These are phyloP conservation scores for Gastrolobium villosum DNA, from an alignment of 306 rosid genomes.

Conservation along the genomic window DNA sequence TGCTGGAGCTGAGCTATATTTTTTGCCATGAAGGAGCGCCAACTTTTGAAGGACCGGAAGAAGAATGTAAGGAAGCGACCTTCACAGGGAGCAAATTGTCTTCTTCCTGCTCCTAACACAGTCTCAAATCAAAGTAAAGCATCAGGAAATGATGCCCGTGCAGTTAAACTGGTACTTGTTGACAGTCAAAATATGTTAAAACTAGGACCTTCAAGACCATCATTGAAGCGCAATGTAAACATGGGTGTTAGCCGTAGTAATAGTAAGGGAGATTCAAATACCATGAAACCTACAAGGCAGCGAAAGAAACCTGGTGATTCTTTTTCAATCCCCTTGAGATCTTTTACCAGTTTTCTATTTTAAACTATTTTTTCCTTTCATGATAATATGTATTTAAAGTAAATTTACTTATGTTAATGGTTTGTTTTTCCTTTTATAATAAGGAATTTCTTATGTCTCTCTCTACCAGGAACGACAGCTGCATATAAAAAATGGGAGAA, in stretches of 20 bases:
- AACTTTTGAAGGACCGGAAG: constrained; percentile 94
- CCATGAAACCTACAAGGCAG: constrained; percentile 83
- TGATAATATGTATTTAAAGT: constrained; percentile 27
- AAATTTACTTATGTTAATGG: not conserved
- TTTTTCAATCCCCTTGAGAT: constrained; percentile 36
- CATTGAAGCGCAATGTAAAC: constrained; percentile 75
- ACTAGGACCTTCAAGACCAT: constrained; percentile 81
- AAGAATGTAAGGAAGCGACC: constrained; percentile 84
- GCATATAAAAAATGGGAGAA: constrained; percentile 98
- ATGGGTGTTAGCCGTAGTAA: constrained; percentile 77
- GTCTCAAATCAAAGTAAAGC: constrained; percentile 74
- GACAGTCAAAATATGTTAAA: constrained; percentile 91
- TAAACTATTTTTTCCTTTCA: constrained; percentile 29
- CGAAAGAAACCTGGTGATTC: constrained; percentile 86
- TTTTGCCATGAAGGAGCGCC: constrained; percentile 85
- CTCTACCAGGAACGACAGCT: constrained; percentile 68
- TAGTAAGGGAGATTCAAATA: constrained; percentile 76
- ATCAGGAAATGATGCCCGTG: constrained; percentile 73
- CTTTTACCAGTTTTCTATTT: constrained; percentile 29
- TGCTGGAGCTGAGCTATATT: constrained; percentile 57
- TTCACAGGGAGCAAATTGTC: constrained; percentile 71
- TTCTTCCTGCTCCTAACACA: constrained; percentile 58
- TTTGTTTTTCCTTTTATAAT: not conserved
- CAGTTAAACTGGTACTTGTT: constrained; percentile 82
- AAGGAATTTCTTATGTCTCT: constrained; percentile 23